Conservation (phyloP, 345 rosid genomes). For the Eutrema japonicum region DNA sequence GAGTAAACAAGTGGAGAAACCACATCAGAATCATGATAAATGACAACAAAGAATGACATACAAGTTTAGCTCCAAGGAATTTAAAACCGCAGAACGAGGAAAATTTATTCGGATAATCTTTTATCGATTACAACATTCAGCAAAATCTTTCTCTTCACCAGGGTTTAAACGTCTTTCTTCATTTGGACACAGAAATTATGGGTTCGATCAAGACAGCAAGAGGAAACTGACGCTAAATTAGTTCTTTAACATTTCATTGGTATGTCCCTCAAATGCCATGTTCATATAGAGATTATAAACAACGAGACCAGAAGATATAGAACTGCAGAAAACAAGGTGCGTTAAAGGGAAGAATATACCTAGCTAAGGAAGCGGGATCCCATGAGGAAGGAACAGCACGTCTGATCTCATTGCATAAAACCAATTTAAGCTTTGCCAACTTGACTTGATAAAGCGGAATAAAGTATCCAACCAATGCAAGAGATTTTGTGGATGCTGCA, state of each 20-base stretch:
- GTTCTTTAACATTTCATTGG: neutral
- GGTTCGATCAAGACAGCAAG: constrained; percentile 9
- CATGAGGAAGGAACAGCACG: constrained; percentile 89
- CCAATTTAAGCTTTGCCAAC: constrained; percentile 56
- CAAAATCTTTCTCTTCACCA: neutral
- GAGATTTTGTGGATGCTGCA: constrained; percentile 93
- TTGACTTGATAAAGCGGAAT: constrained; percentile 70
- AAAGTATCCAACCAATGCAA: constrained; percentile 84
- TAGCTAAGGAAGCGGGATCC: constrained; percentile 98
- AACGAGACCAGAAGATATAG: neutral
- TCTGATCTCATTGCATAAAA: constrained; percentile 64
- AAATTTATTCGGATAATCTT: neutral
- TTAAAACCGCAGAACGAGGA: neutral
- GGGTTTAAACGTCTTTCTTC: neutral
- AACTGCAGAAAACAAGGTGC: neutral
- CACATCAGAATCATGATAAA: constrained; percentile 36
- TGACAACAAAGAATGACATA: constrained; percentile 22
- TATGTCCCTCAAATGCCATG: constrained; percentile 3
- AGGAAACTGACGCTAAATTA: neutral
- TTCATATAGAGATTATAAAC: neutral
- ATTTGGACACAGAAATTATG: neutral
- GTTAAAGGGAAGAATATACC: constrained; percentile 37
- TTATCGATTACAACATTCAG: neutral
- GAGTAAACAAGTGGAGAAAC: constrained; percentile 23
- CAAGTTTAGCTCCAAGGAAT: neutral